Conservation (phyloP, 2,329 filamentous ascomycete species). For the Parastagonospora avenae region DNA sequence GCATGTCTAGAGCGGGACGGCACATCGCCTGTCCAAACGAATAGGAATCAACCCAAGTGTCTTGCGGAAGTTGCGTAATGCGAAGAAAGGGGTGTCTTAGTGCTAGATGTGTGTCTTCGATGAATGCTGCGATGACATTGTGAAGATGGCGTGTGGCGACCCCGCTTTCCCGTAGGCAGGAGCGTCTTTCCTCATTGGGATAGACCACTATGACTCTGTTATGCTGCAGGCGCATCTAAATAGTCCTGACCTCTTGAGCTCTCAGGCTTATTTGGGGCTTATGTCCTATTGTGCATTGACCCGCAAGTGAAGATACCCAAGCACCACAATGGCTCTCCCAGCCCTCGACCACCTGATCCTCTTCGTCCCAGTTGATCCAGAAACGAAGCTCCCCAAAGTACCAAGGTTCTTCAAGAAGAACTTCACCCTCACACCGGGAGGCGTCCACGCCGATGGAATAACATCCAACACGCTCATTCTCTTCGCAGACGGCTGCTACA, state of each 20-base stretch:
- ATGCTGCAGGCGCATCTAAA: too few species aligned
- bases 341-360: constrained; percentile 68
- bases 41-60: too few species aligned
- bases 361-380: constrained; percentile 62
- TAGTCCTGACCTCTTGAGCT: too few species aligned
- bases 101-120: too few species aligned
- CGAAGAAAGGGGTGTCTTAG: too few species aligned
- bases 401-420: constrained; percentile 57
- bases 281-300: too few species aligned
- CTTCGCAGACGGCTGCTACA: constrained; percentile 67
- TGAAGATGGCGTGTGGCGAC: not conserved
- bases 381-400: constrained; percentile 45
- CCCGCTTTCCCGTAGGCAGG: not conserved
- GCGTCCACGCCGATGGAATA: constrained; percentile 64
- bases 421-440: constrained; percentile 66
- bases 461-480: constrained; percentile 68
- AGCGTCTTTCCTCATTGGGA: not conserved
- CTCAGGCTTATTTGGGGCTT: too few species aligned
- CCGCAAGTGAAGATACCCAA: too few species aligned
- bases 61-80: too few species aligned
- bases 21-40: too few species aligned
- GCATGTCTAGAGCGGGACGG: too few species aligned
- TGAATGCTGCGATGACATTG: not conserved
- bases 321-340: too few species aligned
- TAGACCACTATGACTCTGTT: not conserved